Evolutionary conservation across 768 basidiomycete genomes (phyloP), one percentile per base, ranked within the genome.

Genomic region (Kwoniella dejecticola): DNA sequence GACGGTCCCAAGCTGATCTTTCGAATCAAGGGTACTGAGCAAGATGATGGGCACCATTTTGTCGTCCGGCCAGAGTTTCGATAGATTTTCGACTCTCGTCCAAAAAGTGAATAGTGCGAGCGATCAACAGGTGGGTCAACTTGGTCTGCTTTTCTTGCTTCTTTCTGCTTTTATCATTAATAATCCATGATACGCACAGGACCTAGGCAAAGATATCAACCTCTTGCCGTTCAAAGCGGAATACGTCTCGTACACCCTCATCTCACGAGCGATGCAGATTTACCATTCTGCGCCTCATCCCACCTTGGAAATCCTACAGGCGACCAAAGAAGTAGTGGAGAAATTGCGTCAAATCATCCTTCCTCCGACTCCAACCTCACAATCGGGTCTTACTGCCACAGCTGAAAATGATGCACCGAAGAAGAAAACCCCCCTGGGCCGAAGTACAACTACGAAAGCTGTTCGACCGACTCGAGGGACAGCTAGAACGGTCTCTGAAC

Each of bases 231-330:
- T 79, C 55, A 46, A 56, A 8, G 23, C 64, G 0, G 85, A 88
- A 69, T 85, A 87, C 67, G 82, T 80, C 40, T 48, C 60, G 40
- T 50, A 60, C 15, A 80, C 83, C 0, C 85, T 88, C 68, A 81
- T 93, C 24, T 89, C 87, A 86, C 79, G 85, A 45, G 85, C 87
- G 0, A 79, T 93, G 19, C 86, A 89, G 69, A 83, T 85, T 0
- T 89, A 92, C 76, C 83, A 85, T 24, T 30, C 54, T 13, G 23
- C 46, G 4, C 79, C 75, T 8, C 81, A 84, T 56, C 62, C 77
- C 0, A 77, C 83, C 56, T 57, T 76, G 0, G 69, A 82, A 1
- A 82, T 89, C 41, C 77, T 83, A 7, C 70, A 79, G n/a, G 85
- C 86, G 48, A 80, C 84, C 0, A 84, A 83, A 11, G 79, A 83